A percentile compares a stretch with the other conserved stretches of the same genome.
Conservation (phyloP, 495 filamentous ascomycete species). For the Apodospora peruviana region DNA sequence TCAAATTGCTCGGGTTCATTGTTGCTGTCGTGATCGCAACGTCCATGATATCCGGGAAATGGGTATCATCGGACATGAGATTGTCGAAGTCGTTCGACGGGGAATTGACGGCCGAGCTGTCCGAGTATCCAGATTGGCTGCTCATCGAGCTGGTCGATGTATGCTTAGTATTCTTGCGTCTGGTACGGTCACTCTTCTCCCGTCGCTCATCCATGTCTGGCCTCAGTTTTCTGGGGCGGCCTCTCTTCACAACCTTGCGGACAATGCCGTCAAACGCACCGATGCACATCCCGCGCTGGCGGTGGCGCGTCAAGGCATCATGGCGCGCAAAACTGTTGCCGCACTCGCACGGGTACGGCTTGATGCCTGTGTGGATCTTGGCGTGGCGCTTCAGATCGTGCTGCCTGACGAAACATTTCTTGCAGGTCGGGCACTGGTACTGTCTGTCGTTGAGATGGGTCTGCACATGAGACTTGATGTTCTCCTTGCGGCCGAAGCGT, state of each 20-base stretch:
- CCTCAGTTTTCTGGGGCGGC: slow-evolving; percentile 41
- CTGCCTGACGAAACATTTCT: slow-evolving; percentile 91
- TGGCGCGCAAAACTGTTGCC: slow-evolving; percentile 88
- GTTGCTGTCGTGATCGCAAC: slow-evolving; percentile 31
- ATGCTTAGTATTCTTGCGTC: slow-evolving; percentile 43
- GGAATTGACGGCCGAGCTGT: slow-evolving; percentile 40
- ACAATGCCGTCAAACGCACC: slow-evolving; percentile 83
- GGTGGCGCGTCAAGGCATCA: slow-evolving; percentile 89
- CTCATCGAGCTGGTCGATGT: slow-evolving; percentile 34
- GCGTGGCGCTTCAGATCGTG: slow-evolving; percentile 96
- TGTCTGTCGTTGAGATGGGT: slow-evolving; percentile 95
- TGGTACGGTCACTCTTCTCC: slow-evolving; percentile 54
- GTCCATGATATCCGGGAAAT: slow-evolving; percentile 36
- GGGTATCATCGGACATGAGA: slow-evolving; percentile 39
- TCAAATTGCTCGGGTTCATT: slow-evolving; percentile 35
- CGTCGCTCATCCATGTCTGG: slow-evolving; percentile 57
- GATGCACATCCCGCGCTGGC: slow-evolving; percentile 90
- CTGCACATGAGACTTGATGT: slow-evolving; percentile 96
- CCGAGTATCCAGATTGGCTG: slow-evolving; percentile 44
- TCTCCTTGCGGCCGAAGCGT: slow-evolving; percentile 87
- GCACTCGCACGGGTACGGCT: slow-evolving; percentile 87
- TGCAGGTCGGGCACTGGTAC: slow-evolving; percentile 80
- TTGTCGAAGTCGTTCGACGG: slow-evolving; percentile 34
- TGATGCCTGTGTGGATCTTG: slow-evolving; percentile 91
- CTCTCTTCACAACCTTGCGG: slow-evolving; percentile 50